These are phyloP conservation scores for Pichia insulana DNA, from an alignment of 805 yeast genomes.

Conservation along the genomic window DNA sequence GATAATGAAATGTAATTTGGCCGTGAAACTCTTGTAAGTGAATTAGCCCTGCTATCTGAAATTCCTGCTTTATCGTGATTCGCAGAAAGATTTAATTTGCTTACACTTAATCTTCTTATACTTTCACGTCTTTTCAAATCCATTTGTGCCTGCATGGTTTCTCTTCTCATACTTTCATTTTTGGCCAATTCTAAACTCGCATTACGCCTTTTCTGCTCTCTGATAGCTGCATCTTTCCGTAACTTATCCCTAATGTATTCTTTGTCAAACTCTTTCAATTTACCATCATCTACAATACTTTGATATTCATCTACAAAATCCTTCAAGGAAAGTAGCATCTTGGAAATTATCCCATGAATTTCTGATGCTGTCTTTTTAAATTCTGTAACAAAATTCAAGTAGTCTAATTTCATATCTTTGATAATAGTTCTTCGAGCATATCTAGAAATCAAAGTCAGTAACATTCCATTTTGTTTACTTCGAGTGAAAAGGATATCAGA, in stretches of 20 bases:
- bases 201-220: conserved; percentile 1
- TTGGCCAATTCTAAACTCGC: background rate
- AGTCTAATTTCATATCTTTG: conserved; percentile 4
- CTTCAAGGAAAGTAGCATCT: conserved; percentile 24
- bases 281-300: conserved; percentile 20
- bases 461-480: conserved; percentile 40
- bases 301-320: conserved; percentile 36
- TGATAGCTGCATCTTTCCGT: conserved; percentile 17
- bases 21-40: background rate
- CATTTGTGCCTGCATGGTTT: background rate
- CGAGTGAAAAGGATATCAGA: conserved; percentile 26
- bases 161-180: background rate
- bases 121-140: background rate
- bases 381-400: conserved; percentile 20
- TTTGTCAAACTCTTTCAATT: conserved; percentile 36
- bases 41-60: background rate
- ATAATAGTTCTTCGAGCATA: conserved; percentile 33
- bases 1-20: background rate
- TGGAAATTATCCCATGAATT: conserved; percentile 26
- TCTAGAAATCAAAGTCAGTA: conserved; percentile 40
- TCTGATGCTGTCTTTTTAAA: conserved; percentile 35
- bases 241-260: conserved; percentile 21
- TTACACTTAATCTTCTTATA: background rate
- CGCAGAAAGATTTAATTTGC: background rate
- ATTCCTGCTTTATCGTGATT: background rate